Evolutionary conservation across 1,284 basidiomycete genomes (phyloP), one percentile per base, ranked within the genome.

Genomic region (Rhodotorula mucilaginosa): DNA sequence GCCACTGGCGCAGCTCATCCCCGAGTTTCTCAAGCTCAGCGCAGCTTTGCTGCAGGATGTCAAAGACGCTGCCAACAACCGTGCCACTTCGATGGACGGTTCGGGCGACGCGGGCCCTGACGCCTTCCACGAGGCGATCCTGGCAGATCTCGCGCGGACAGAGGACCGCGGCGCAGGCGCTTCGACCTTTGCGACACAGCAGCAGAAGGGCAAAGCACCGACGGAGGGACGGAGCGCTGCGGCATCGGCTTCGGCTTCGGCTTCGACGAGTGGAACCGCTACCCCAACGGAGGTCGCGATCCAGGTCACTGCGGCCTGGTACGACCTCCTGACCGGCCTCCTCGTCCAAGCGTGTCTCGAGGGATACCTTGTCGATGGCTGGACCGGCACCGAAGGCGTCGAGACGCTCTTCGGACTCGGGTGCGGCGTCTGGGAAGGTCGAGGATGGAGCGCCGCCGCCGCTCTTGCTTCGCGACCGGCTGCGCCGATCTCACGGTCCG

Each of bases 271-370:
- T 16, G 39, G 34, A 18, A 56, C 54, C 39, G 31, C 44, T 49
- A 61, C 60, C 31, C 67, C 67, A 44, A 47, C 29, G 58, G 29
- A 59, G 21, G 67, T 74, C 67, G 60, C 51, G 61, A 61, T 74
- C 57, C 77, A 65, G 26, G 74, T 52, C 2, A 88, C 89, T 47
- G 82, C 85, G 47, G 87, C 88, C 72, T 93, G 91, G 91, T 93
- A 91, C 80, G 85, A 88, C 80, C 84, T 93, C 13, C 83, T 92
- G 15, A 87, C 86, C 0, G 88, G 89, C 2, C 81, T 93, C 34
- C 83, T 92, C 34, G 91, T 90, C 5, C 86, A 90, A 34, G 89
- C 90, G 0, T 89, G 87, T 39, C 81, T 93, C 64, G 90, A 93
- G 78, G 91, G 91, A 0, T 93, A 92, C 78, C 83, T 92, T 58